phyloP scores from a whole-genome alignment of 768 basidiomycete genomes.

The Phylloporus sp. region DNA sequence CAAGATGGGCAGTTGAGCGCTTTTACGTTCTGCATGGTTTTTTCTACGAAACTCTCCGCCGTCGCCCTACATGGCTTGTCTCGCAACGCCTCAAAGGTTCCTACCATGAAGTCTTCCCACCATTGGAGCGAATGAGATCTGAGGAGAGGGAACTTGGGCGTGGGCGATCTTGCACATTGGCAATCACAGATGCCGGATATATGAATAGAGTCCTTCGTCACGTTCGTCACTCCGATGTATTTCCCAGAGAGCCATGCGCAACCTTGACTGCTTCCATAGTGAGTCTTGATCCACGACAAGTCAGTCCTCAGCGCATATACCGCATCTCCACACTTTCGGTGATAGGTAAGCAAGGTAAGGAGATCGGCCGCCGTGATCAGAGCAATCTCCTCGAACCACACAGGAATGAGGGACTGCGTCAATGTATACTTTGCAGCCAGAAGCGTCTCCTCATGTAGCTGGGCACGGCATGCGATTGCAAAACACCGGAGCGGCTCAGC shows the following conservation, averaged over 20 bases:
- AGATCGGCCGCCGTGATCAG: slow-evolving; percentile 25
- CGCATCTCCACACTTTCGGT: slow-evolving; percentile 11
- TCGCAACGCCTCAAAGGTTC: slow-evolving; percentile 3
- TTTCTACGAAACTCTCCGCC: not conserved
- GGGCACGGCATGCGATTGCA: slow-evolving; percentile 25
- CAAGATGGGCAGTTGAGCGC: not conserved
- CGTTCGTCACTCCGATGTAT: not conserved
- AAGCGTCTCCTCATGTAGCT: slow-evolving; percentile 19
- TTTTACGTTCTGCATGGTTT: not conserved
- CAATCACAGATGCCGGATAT: not conserved
- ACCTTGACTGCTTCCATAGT: slow-evolving; percentile 6
- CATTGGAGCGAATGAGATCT: slow-evolving; percentile 1
- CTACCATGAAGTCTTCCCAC: slow-evolving; percentile 24
- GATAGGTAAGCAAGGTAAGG: slow-evolving; percentile 23
- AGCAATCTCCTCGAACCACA: slow-evolving; percentile 25
- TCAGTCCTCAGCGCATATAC: slow-evolving; percentile 1
- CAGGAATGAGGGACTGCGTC: slow-evolving; percentile 21
- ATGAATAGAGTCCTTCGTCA: no score
- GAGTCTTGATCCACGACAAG: slow-evolving; percentile 12
- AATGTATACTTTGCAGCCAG: slow-evolving; percentile 30
- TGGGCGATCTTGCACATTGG: not conserved
- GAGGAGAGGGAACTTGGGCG: not conserved
- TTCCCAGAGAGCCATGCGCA: slow-evolving; percentile 6
- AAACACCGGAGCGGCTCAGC: slow-evolving; percentile 28
- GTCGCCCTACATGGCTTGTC: slow-evolving; percentile 19